phyloP scores from a whole-genome alignment of 148 eudicot genomes.

The Rhododendron ovatum region DNA sequence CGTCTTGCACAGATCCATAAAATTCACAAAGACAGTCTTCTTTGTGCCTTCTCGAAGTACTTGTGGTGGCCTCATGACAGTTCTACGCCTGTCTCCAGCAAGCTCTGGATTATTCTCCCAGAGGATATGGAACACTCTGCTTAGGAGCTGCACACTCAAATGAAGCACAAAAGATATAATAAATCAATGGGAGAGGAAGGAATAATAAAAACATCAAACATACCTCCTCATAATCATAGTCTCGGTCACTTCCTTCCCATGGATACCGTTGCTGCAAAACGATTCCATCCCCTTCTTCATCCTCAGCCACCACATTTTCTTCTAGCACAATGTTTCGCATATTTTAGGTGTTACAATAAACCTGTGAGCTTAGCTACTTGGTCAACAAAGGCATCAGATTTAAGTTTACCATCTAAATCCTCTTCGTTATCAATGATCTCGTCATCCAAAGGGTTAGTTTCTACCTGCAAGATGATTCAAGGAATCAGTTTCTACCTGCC shows the following conservation, averaged over 20 bases:
- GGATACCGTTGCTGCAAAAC: conserved; percentile 15
- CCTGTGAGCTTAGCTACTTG: not conserved
- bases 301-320: conserved; percentile 6
- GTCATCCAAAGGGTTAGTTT: conserved; percentile 6
- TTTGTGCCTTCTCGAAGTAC: conserved; percentile 42
- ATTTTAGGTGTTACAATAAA: not conserved
- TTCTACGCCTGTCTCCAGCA: conserved; percentile 39
- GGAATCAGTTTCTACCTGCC: conserved; percentile 14
- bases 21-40: conserved; percentile 37
- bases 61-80: conserved; percentile 47
- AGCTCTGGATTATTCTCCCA: conserved; percentile 39
- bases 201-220: not conserved
- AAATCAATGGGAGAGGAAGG: conserved; percentile 4
- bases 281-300: conserved; percentile 18
- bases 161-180: not conserved
- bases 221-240: conserved; percentile 45
- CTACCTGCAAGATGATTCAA: conserved; percentile 14
- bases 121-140: conserved; percentile 28
- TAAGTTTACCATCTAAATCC: conserved; percentile 16
- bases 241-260: conserved; percentile 35
- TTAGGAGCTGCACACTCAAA: conserved; percentile 29
- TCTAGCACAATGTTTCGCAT: not conserved
- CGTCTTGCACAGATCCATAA: conserved; percentile 41
- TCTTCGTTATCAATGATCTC: conserved; percentile 9
- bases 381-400: not conserved